Conservation (phyloP, 768 basidiomycete genomes). For the Pisolithus marmoratus region DNA sequence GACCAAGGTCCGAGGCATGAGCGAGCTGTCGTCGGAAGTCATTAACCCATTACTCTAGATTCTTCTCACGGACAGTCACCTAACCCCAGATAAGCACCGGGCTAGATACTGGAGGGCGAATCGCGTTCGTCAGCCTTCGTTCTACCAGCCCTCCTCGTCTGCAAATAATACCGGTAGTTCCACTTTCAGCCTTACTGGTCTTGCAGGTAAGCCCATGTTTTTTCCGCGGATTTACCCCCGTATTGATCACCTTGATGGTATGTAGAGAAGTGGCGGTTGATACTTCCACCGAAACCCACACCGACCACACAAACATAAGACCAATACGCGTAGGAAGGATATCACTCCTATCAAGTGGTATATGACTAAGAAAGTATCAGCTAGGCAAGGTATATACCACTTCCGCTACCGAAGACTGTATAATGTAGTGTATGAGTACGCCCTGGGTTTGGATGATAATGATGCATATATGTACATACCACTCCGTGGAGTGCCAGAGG, state of each 20-base stretch:
- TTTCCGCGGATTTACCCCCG: not conserved
- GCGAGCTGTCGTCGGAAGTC: no score
- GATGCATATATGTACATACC: not conserved
- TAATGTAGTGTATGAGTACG: not conserved
- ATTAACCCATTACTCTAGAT: constrained; percentile 7
- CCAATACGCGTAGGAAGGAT: not conserved
- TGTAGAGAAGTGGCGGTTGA: constrained; percentile 22
- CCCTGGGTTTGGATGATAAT: not conserved
- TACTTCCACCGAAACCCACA: constrained; percentile 14
- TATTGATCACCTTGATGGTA: not conserved
- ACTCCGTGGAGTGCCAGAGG: not conserved
- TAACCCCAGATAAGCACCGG: constrained; percentile 18
- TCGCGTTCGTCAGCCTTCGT: constrained; percentile 23
- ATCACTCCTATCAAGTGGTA: no score
- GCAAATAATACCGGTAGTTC: constrained; percentile 1
- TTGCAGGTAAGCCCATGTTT: constrained; percentile 14
- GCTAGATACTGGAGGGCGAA: constrained; percentile 27
- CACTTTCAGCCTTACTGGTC: constrained; percentile 14
- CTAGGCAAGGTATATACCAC: no score
- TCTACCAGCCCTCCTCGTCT: constrained; percentile 21
- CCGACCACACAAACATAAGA: constrained; percentile 6
- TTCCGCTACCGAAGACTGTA: not conserved
- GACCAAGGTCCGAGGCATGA: constrained; percentile 18
- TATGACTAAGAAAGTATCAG: no score
- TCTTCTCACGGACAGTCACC: constrained; percentile 20